A percentile compares a stretch with the other conserved stretches of the same genome.
Conservation (phyloP, 805 yeast species). For the Myxozyma mucilagina region DNA sequence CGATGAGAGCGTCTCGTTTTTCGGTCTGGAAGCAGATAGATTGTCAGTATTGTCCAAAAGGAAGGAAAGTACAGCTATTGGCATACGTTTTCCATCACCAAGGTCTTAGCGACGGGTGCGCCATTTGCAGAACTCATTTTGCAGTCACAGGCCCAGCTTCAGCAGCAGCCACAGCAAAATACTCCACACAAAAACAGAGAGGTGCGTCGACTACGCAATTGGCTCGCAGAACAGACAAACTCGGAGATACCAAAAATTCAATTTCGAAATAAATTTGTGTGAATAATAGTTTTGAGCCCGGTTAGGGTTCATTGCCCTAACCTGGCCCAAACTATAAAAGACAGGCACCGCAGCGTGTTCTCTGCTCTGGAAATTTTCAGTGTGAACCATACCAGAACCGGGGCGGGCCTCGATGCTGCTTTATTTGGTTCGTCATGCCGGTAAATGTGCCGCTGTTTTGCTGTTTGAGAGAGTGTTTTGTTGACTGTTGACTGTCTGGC, state of each 20-base stretch:
- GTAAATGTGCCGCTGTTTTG: slow-evolving; percentile 3
- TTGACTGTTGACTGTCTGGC: not conserved
- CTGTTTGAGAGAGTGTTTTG: not conserved
- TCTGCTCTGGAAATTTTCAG: not conserved
- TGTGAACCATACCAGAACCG: not conserved
- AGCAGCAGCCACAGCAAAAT: too few species aligned
- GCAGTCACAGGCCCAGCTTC: too few species aligned
- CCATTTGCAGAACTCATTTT: slow-evolving; percentile 10
- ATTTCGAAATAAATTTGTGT: not conserved
- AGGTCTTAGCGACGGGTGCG: slow-evolving; percentile 10
- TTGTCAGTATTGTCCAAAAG: not conserved
- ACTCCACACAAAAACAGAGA: not conserved
- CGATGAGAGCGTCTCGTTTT: slow-evolving; percentile 92
- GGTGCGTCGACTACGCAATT: not conserved
- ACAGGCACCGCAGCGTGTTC: not conserved
- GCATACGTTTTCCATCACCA: slow-evolving; percentile 20
- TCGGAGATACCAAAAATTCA: not conserved
- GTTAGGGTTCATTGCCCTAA: not conserved
- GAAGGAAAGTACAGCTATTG: not conserved
- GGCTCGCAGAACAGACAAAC: not conserved
- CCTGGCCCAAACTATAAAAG: not conserved
- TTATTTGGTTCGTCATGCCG: slow-evolving; percentile 28
- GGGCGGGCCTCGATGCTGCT: slow-evolving; percentile 11
- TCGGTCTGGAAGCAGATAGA: slow-evolving; percentile 57
- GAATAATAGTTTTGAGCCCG: not conserved